Percentiles rank a stretch among this genome's conserved stretches.
Conservation (phyloP, 2,329 filamentous ascomycete species). For the Onygenales sp. region DNA sequence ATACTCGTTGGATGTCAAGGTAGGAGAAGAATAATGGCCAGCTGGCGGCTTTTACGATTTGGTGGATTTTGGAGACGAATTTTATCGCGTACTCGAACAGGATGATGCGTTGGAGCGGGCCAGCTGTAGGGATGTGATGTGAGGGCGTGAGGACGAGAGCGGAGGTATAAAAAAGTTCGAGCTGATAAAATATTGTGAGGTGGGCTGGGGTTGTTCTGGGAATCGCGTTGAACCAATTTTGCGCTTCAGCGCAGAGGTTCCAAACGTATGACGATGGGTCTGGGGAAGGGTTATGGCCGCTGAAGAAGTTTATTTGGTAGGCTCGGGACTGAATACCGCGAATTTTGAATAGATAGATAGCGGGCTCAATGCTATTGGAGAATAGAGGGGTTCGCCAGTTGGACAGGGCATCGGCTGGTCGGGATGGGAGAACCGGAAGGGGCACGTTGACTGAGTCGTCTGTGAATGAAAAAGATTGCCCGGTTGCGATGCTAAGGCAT, state of each 20-base stretch:
- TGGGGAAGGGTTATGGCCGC: slow-evolving; percentile 56
- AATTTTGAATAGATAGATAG: slow-evolving; percentile 69
- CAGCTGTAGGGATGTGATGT: slow-evolving; percentile 58
- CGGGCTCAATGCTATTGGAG: slow-evolving; percentile 54
- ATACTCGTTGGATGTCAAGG: slow-evolving; percentile 76
- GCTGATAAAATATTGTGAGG: slow-evolving; percentile 68
- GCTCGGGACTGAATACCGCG: slow-evolving; percentile 79
- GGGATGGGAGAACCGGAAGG: slow-evolving; percentile 50
- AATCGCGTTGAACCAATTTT: slow-evolving; percentile 69
- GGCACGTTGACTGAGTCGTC: slow-evolving; percentile 77
- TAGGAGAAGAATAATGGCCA: slow-evolving; percentile 68
- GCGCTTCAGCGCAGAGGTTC: slow-evolving; percentile 48
- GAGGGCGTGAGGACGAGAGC: slow-evolving; percentile 82
- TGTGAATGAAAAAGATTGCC: slow-evolving; percentile 83
- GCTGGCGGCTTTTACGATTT: slow-evolving; percentile 51
- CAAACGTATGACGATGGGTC: slow-evolving; percentile 48
- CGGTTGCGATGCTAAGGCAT: slow-evolving; percentile 79
- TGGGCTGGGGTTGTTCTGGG: slow-evolving; percentile 54
- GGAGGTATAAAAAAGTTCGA: slow-evolving; percentile 84
- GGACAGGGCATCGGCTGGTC: slow-evolving; percentile 22
- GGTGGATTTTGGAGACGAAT: slow-evolving; percentile 68
- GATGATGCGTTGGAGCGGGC: slow-evolving; percentile 65
- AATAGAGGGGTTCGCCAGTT: slow-evolving; percentile 35
- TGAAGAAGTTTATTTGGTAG: slow-evolving; percentile 83
- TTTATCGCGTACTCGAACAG: slow-evolving; percentile 79